Evolutionary conservation across 2,329 filamentous ascomycete genomes (phyloP).

Genomic region (Hirsutella minnesotensis): DNA sequence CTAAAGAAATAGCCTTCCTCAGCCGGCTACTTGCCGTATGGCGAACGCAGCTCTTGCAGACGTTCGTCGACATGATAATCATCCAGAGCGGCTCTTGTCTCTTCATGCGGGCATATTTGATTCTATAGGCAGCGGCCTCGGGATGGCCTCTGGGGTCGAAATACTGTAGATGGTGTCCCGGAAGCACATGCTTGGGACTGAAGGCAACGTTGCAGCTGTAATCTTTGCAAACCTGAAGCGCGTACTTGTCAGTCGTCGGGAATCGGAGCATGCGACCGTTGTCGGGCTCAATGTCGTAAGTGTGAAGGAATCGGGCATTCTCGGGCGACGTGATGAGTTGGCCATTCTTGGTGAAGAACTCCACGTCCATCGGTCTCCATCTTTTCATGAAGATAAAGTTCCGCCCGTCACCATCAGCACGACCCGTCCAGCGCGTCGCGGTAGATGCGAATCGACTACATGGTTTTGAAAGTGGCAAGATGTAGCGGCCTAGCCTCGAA

Average conservation of each 20-base stretch:
- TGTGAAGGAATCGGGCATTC: conserved; percentile 14
- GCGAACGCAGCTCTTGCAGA: conserved; percentile 13
- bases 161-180: conserved; percentile 19
- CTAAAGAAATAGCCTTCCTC: conserved; percentile 13
- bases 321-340: conserved; percentile 17
- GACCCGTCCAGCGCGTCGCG: too few relatives aligned
- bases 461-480: too few relatives aligned
- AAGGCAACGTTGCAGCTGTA: conserved; percentile 15
- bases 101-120: conserved; percentile 14
- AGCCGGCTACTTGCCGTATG: conserved; percentile 13
- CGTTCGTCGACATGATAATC: conserved; percentile 10
- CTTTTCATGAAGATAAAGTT: neutral
- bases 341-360: conserved; percentile 11
- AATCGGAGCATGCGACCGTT: conserved; percentile 9
- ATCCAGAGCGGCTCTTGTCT: conserved; percentile 19
- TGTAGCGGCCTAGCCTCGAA: too few relatives aligned
- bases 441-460: too few relatives aligned
- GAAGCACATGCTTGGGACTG: conserved; percentile 17
- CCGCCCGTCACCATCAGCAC: too few relatives aligned
- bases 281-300: conserved; percentile 12
- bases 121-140: conserved; percentile 12
- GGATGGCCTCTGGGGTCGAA: conserved; percentile 22
- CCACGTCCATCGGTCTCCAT: too few relatives aligned
- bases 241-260: conserved; percentile 4
- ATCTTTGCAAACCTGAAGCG: conserved; percentile 4